Evolutionary conservation across 2,329 filamentous ascomycete species (phyloP).

Genomic region (Botrytis sinoallii): DNA sequence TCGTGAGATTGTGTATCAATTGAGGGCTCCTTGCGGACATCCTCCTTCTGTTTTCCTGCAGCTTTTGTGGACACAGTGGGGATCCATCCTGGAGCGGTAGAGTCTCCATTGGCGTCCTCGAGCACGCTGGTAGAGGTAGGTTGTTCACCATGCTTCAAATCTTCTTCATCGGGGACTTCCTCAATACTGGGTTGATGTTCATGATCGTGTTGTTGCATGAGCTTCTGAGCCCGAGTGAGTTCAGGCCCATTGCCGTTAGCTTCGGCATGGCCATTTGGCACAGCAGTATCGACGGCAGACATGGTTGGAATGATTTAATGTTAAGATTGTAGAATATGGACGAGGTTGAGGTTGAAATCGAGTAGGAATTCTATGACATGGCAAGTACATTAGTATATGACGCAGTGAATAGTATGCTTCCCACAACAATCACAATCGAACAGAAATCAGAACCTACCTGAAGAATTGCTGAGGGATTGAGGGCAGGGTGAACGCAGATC

Average conservation of each 20-base stretch:
- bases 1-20: slow-evolving; percentile 87
- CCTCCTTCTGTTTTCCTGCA: slow-evolving; percentile 65
- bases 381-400: not conserved
- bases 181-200: slow-evolving; percentile 67
- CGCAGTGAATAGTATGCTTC: not conserved
- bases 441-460: not conserved
- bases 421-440: not conserved
- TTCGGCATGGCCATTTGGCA: slow-evolving; percentile 24
- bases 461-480: slow-evolving; percentile 13
- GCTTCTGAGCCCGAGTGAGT: slow-evolving; percentile 48
- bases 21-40: slow-evolving; percentile 41
- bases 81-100: slow-evolving; percentile 47
- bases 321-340: slow-evolving; percentile 12
- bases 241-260: slow-evolving; percentile 27
- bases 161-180: slow-evolving; percentile 79
- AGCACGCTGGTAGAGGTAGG: slow-evolving; percentile 43
- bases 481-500: slow-evolving; percentile 10
- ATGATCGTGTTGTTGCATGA: slow-evolving; percentile 60
- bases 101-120: slow-evolving; percentile 40
- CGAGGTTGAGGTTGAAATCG: slow-evolving; percentile 8
- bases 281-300: slow-evolving; percentile 29
- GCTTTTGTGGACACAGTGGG: slow-evolving; percentile 58
- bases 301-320: slow-evolving; percentile 23
- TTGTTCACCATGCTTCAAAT: slow-evolving; percentile 56
- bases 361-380: slow-evolving; percentile 10